Evolutionary conservation across 805 yeast species (phyloP), one percentile per base, ranked within the genome.

Genomic region (Deakozyma indianensis): DNA sequence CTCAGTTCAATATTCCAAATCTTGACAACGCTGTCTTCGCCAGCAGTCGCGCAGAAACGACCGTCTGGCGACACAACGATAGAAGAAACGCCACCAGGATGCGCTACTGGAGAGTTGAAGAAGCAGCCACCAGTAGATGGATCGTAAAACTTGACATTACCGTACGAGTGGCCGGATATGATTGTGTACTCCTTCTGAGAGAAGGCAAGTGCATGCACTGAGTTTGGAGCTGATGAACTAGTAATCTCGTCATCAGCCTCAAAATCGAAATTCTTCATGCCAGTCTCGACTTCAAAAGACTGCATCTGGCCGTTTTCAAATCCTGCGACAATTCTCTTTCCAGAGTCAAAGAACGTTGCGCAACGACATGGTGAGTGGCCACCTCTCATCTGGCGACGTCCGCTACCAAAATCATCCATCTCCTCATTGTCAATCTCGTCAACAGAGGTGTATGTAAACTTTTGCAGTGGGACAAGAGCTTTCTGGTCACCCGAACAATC

Each of bases 221-320:
- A 7, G n/a, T 40, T 40, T 20, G 44, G 35, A 29, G 28, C 29
- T 35, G 42, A 38, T 35, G 42, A 38, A 35, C 41, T 24, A 46
- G 32, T 22, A 16, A 42, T 29, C 38, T 21, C 25, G 28, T 32
- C 42, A 23, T 44, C 44, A 25, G 41, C 47, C 18, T 50, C 49
- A 22, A 52, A 47, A 15, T 44, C 41, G 35, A 43, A 28, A 5
- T 49, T 41, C 25, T 43, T 38, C 20, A 42, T 23, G 2, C 50
- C 56, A 15, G 47, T 45, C 22, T 50, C 55, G 27, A 49, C 35
- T 16, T 54, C 56, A 18, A 48, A 22, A 28, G 51, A 41, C 3
- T 46, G 38, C n/a, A 54, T 44, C 20, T 41, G 23, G 41, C 45
- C 44, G 32, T 54, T 48, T 21, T 50, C 51, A 40, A 45, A 54